Base-by-base conservation (phyloP, 371 early-diverging fungal species). In the Rhizopus delemar region DNA sequence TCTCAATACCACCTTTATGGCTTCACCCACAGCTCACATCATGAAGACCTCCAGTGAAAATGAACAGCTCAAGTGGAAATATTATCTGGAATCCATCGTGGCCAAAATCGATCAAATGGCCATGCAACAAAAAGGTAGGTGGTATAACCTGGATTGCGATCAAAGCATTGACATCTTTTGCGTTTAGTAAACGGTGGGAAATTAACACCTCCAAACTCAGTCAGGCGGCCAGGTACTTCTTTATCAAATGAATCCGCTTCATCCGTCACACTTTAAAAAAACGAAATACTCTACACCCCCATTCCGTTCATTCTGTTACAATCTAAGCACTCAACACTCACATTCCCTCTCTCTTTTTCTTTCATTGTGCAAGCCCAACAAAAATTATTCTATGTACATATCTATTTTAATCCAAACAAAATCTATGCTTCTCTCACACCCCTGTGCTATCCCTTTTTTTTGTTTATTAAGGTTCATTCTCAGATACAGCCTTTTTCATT, bases 1-100 rank as follows among this genome's bases (percentile, higher is more conserved):
- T 1, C 52, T 76, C 9, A 73, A 73, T 32, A 62, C 71, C 1
- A 77, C 77, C 8, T 71, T 69, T 56, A 68, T 74, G 65, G 62
- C 67, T 38, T 46, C 69, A 0, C 65, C 77, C 34, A 63, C 71
- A n/a, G 57, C 55, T 4, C 74, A 74, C 45, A 51, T 77, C 16
- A 45, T 77, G 16, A 56, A 58, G 16, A 57, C 70, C 1, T 38
- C 41, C 28, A 69, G 51, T 35, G 34, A 56, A 41, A 59, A 62
- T 51, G 74, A 73, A 31, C 70, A 74, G 46, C 41, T 50, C 12
- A 65, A 59, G 46, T 77, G 77, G 77, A 13, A 68, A 3, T 36
- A 62, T n/a, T 64, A 58, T 32, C 45, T 77, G 9, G 62, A 67
- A 16, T 15, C 13, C 3, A 31, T 53, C 8, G 45, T 57, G 3